Evolutionary conservation across 192 early-diverging fungal species (phyloP).

Genomic region (Entrophospora sp.): DNA sequence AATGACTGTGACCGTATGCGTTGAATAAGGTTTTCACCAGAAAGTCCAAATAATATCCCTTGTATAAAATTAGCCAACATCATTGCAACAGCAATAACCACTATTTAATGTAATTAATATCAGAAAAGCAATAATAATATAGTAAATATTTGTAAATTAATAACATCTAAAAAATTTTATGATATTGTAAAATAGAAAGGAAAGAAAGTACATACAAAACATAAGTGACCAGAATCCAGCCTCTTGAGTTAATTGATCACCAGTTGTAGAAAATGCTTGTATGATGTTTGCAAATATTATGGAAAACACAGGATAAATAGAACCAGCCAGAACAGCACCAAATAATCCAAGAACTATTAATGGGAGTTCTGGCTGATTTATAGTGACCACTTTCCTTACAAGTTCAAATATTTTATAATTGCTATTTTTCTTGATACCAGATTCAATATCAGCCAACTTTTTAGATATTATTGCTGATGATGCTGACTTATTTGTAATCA

Average conservation of each 20-base stretch:
- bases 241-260: constrained; percentile 3
- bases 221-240: constrained; percentile 38
- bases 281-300: constrained; percentile 46
- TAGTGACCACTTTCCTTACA: neutral
- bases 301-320: constrained; percentile 64
- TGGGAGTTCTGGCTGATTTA: neutral
- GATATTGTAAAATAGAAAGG: neutral
- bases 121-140: no score
- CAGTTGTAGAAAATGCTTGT: constrained; percentile 2
- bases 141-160: no score
- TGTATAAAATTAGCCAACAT: constrained; percentile 7
- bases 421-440: neutral
- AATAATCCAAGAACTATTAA: neutral
- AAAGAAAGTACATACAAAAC: constrained; percentile 36
- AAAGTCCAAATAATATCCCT: constrained; percentile 16
- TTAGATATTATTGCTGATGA: neutral
- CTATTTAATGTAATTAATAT: no score
- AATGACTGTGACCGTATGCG: constrained; percentile 54
- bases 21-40: constrained; percentile 52
- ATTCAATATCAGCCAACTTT: neutral
- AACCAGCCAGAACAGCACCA: neutral
- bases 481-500: neutral
- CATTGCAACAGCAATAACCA: neutral
- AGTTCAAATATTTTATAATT: neutral
- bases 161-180: no score